phyloP scores from a whole-genome alignment of 495 filamentous ascomycete genomes.

The Glarea lozoyensis region DNA sequence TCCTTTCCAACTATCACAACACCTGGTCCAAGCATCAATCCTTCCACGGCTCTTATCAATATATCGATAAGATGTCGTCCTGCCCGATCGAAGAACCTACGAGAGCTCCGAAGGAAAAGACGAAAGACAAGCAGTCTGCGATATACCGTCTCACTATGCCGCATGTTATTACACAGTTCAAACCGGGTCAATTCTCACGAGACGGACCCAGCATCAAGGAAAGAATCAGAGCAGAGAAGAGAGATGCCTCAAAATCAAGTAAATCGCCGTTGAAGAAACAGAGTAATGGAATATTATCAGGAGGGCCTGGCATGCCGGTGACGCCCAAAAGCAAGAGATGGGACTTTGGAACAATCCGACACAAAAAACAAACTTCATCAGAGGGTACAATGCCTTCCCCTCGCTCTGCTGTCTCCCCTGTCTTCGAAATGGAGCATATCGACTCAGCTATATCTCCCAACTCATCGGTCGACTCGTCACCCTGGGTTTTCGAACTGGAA shows the following conservation, averaged over 20 bases:
- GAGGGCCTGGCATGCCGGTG: background rate
- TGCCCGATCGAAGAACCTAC: too few species aligned
- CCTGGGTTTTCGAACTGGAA: conserved; percentile 15
- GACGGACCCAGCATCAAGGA: background rate
- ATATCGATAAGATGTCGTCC: too few species aligned
- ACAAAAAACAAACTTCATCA: conserved; percentile 5
- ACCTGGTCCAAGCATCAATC: too few species aligned
- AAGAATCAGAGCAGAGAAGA: background rate
- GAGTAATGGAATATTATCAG: background rate
- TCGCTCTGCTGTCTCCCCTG: conserved; percentile 9
- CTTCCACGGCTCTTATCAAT: too few species aligned
- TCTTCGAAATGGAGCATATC: conserved; percentile 13
- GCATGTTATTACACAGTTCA: conserved; percentile 15
- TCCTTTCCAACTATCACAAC: too few species aligned
- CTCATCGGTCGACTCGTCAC: conserved; percentile 12
- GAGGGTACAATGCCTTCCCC: conserved; percentile 6
- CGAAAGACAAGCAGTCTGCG: too few species aligned
- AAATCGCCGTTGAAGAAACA: background rate
- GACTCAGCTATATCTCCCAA: conserved; percentile 5
- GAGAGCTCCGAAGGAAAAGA: too few species aligned
- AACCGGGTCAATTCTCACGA: background rate
- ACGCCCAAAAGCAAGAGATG: conserved; percentile 5
- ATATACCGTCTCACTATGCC: conserved; percentile 4
- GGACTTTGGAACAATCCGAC: conserved; percentile 12
- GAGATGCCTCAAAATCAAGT: background rate